Evolutionary conservation across 2,329 filamentous ascomycete species (phyloP).

Genomic region (Lachnellula subtilissima): DNA sequence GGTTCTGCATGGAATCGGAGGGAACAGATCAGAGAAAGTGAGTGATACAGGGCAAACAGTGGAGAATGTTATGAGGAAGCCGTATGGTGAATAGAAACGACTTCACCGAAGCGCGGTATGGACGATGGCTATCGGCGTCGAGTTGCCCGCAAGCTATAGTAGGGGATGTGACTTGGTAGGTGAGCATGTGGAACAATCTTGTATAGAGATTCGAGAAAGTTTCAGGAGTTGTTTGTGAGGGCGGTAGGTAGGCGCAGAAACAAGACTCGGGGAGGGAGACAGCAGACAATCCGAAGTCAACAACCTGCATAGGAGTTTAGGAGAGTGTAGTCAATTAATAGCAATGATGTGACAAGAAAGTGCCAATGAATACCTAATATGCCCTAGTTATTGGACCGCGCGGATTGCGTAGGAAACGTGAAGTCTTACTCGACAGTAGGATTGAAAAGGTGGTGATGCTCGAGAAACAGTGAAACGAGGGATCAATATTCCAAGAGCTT

Average conservation of each 20-base stretch:
- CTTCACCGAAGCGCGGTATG: too few relatives aligned
- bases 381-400: too few relatives aligned
- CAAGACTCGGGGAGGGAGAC: background rate
- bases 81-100: background rate
- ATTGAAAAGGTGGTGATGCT: background rate
- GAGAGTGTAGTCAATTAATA: too few relatives aligned
- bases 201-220: background rate
- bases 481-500: background rate
- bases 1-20: constrained; percentile 10
- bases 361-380: too few relatives aligned
- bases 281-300: too few relatives aligned
- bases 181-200: background rate
- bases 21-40: background rate
- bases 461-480: background rate
- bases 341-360: too few relatives aligned
- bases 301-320: too few relatives aligned
- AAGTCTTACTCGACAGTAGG: background rate
- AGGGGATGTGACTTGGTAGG: background rate
- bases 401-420: too few relatives aligned
- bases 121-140: background rate
- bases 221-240: background rate
- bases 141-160: background rate
- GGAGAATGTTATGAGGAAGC: background rate
- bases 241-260: background rate
- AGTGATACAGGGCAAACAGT: background rate